Base-by-base conservation (phyloP, 352 stramenopile genomes). In the Pythium grandisporangium region DNA sequence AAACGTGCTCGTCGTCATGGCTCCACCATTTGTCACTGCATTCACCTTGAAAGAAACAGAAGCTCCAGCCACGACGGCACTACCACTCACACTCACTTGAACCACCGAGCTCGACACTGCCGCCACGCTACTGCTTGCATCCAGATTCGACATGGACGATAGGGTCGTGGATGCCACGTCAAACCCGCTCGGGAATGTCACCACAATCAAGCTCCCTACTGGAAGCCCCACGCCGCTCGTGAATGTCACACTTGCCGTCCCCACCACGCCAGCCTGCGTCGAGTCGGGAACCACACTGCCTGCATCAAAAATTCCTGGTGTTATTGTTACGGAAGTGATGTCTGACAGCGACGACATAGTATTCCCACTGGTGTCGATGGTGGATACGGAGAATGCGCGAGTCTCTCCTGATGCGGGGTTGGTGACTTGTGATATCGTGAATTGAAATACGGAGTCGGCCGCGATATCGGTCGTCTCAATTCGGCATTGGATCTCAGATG, bases 1-100 rank as follows among this genome's bases (percentile, higher is more conserved):
- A 42, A 81, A 84, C 13, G 46, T 47, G 12, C 41, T 53, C n/a
- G 66, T 71, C 30, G 46, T 54, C 29, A 54, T 61, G 36, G 53
- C 63, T 10, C 68, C 70, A 43, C 65, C 61, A 45, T 84, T 84
- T 48, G 61, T 76, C 17, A 81, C 50, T 11, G 55, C 60, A 25
- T 69, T 34, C 46, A 84, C 30, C 32, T 58, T 51, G 49, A 83
- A 74, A 25, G 64, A 66, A 17, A 80, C 54, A 2, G 24, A 44
- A 7, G 49, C 8, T 0, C 62, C 53, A 7, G 50, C 43, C 2
- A 32, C 12, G 26, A 78, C 55, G 0, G 37, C 46, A 17, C 27
- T 74, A 16, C 34, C 48, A 0, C 19, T 42, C 17, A 81, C 25
- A 22, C 42, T 57, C 21, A 81, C 45, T 5, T 24, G 45, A 22